These are phyloP conservation scores for Leishmania arabica DNA, from an alignment of 208 protist genomes.

Conservation along the genomic window DNA sequence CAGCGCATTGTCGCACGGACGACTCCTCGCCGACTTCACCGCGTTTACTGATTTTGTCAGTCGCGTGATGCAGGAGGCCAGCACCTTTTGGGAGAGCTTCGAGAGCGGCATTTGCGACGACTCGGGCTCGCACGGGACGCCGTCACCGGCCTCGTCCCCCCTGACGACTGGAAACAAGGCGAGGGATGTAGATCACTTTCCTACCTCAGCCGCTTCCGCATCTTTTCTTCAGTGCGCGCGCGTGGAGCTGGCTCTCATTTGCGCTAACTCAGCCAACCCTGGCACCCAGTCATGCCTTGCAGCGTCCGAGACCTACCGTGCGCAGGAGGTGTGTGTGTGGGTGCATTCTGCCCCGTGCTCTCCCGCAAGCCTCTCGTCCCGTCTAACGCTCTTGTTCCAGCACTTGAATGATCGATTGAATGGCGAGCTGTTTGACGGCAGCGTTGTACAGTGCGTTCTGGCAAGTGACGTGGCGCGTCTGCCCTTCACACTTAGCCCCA, in stretches of 20 bases:
- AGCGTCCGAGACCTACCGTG: slow-evolving; percentile 7
- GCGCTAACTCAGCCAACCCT: not conserved
- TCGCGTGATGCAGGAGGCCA: slow-evolving; percentile 36
- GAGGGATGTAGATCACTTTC: not conserved
- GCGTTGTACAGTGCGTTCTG: slow-evolving; percentile 55
- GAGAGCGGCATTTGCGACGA: slow-evolving; percentile 18
- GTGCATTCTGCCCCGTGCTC: slow-evolving; percentile 6
- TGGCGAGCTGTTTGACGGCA: slow-evolving; percentile 71
- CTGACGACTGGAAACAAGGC: not conserved
- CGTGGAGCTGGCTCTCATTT: slow-evolving; percentile 19
- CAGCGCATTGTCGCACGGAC: slow-evolving; percentile 61
- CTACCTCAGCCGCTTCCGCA: not conserved
- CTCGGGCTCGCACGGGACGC: not conserved
- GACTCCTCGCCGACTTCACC: slow-evolving; percentile 49
- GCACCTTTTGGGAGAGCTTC: slow-evolving; percentile 43
- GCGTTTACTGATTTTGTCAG: slow-evolving; percentile 52
- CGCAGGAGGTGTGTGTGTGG: slow-evolving; percentile 30
- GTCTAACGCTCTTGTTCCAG: slow-evolving; percentile 45
- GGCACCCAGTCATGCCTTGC: not conserved
- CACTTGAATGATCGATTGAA: slow-evolving; percentile 67
- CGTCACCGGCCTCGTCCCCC: not conserved
- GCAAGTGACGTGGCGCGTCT: slow-evolving; percentile 19
- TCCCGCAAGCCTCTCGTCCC: slow-evolving; percentile 6
- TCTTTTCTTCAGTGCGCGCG: slow-evolving; percentile 9
- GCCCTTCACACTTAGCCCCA: slow-evolving; percentile 11